phyloP scores from a whole-genome alignment of 148 eudicot species.

The Rhododendron molle region DNA sequence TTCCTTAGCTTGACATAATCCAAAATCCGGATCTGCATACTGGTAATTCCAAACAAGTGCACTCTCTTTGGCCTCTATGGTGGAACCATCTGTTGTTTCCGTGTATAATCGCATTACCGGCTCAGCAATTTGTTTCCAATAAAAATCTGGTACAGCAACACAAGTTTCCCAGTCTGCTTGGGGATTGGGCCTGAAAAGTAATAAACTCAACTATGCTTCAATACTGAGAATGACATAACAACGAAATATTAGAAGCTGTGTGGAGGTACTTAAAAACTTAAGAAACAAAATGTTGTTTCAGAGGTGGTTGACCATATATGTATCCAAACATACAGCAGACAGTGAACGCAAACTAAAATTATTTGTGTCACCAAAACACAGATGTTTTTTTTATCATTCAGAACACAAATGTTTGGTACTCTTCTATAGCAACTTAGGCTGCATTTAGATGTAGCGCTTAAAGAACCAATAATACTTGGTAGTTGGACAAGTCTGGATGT shows the following conservation, averaged over 20 bases:
- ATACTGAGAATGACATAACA: background rate
- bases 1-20: conserved; percentile 73
- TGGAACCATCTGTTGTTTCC: conserved; percentile 75
- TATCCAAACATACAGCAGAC: background rate
- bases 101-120: conserved; percentile 67
- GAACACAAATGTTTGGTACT: background rate
- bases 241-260: background rate
- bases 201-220: background rate
- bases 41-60: conserved; percentile 68
- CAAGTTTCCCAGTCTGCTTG: conserved; percentile 59
- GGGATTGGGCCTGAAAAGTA: conserved; percentile 35
- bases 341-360: background rate
- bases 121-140: conserved; percentile 71
- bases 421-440: background rate
- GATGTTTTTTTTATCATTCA: background rate
- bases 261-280: background rate
- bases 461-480: background rate
- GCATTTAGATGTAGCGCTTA: background rate
- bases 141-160: conserved; percentile 46
- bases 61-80: conserved; percentile 60
- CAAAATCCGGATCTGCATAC: conserved; percentile 68
- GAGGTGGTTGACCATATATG: background rate
- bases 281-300: too few relatives aligned
- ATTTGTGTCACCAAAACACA: background rate
- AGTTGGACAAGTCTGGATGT: background rate